These are phyloP conservation scores for Setaria viridis DNA, from an alignment of 202 grass and related monocot species.

Conservation along the genomic window DNA sequence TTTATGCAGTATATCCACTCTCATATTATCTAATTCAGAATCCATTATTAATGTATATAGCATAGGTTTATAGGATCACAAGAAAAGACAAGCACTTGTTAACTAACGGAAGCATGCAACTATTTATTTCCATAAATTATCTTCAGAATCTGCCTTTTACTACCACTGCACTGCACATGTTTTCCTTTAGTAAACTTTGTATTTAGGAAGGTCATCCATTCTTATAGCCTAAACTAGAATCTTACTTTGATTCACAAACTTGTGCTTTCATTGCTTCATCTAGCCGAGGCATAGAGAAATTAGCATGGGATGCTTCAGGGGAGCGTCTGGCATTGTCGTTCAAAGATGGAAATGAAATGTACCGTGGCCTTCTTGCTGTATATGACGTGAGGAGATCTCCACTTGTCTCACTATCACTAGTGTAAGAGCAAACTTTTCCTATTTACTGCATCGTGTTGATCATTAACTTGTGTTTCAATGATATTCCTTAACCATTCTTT, in stretches of 20 bases:
- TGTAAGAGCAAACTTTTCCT: conserved; percentile 64
- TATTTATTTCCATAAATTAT: neutral
- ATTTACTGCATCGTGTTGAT: conserved; percentile 21
- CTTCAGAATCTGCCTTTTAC: neutral
- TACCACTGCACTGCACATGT: neutral
- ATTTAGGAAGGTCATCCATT: neutral
- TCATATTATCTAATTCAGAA: conserved; percentile 21
- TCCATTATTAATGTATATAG: neutral
- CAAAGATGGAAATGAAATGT: conserved; percentile 82
- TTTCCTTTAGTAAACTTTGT: neutral
- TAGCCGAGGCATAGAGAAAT: conserved; percentile 83
- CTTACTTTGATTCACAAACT: conserved; percentile 27
- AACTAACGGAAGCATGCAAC: neutral
- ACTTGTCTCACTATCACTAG: conserved; percentile 78
- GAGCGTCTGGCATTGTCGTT: conserved; percentile 91
- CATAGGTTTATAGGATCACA: neutral
- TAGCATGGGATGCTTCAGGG: conserved; percentile 91
- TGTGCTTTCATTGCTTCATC: conserved; percentile 41
- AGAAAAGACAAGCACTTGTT: neutral
- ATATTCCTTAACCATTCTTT: too few relatives aligned
- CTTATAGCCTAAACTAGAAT: neutral
- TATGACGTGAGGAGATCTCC: conserved; percentile 88
- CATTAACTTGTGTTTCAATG: conserved; percentile 10
- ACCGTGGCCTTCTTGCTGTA: conserved; percentile 77
- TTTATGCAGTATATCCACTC: neutral